Conservation (phyloP, 495 filamentous ascomycete genomes). For the Penicillium taxi region DNA sequence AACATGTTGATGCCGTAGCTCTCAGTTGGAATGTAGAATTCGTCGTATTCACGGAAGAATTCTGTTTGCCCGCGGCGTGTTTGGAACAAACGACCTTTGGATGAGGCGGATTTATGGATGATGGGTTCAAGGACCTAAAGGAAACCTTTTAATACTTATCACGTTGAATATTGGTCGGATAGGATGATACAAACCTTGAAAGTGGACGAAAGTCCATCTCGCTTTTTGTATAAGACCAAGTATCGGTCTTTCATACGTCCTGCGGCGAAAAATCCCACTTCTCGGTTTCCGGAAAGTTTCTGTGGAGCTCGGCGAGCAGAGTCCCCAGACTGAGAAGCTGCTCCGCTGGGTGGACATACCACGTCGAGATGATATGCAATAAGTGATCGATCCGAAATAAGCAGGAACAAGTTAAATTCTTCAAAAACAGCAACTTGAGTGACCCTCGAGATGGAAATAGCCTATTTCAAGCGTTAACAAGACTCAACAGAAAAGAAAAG, state of each 20-base stretch:
- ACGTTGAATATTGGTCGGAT: not conserved
- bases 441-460: slow-evolving; percentile 65
- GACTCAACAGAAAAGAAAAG: not conserved
- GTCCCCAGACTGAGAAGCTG: slow-evolving; percentile 49
- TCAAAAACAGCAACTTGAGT: slow-evolving; percentile 93
- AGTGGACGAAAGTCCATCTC: slow-evolving; percentile 79
- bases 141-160: slow-evolving; percentile 3
- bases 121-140: slow-evolving; percentile 81
- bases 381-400: slow-evolving; percentile 83
- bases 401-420: slow-evolving; percentile 84
- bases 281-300: slow-evolving; percentile 75
- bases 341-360: slow-evolving; percentile 65
- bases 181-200: slow-evolving; percentile 56
- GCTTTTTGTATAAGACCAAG: slow-evolving; percentile 93
- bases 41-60: slow-evolving; percentile 95
- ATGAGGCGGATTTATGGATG: slow-evolving; percentile 60
- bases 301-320: slow-evolving; percentile 71
- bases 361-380: slow-evolving; percentile 93
- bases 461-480: slow-evolving; percentile 36
- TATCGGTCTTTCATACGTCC: slow-evolving; percentile 94
- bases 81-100: slow-evolving; percentile 59
- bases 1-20: slow-evolving; percentile 94
- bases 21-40: slow-evolving; percentile 98
- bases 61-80: slow-evolving; percentile 68
- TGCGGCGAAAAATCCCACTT: slow-evolving; percentile 92